phyloP scores from a whole-genome alignment of 139 green algal genomes.

The Chlamydomonas sphaeroides region DNA sequence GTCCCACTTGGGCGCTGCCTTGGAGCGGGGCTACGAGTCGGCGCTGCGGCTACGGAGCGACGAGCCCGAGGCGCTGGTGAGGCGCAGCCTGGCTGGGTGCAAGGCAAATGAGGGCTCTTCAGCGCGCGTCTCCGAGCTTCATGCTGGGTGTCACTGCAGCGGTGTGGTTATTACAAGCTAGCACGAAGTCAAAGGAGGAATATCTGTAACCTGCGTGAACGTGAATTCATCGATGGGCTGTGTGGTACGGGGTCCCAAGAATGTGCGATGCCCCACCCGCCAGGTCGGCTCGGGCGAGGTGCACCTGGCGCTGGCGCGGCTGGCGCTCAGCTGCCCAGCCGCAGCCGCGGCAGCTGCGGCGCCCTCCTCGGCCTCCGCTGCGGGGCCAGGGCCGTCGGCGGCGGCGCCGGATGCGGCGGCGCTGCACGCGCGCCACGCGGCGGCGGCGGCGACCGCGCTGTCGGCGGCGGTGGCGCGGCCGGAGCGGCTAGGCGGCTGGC shows the following conservation, averaged over 20 bases:
- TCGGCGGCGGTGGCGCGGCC: conserved; percentile 50
- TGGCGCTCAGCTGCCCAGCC: not conserved
- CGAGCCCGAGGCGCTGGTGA: conserved; percentile 69
- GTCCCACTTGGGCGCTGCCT: conserved; percentile 42
- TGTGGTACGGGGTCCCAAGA: no score
- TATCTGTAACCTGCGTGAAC: no score
- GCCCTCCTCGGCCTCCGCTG: not conserved
- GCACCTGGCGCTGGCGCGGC: conserved; percentile 39
- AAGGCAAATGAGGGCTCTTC: no score
- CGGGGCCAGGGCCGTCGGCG: not conserved
- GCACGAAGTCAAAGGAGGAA: no score
- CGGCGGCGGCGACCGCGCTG: conserved; percentile 48
- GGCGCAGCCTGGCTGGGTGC: no score
- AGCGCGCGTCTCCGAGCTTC: no score
- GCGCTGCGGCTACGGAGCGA: conserved; percentile 65
- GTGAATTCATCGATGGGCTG: no score
- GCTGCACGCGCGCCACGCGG: not conserved
- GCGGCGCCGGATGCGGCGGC: not conserved
- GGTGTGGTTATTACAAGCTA: no score
- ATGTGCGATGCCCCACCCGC: no score
- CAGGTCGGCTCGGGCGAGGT: conserved; percentile 55
- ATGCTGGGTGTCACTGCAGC: no score
- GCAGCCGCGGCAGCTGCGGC: not conserved
- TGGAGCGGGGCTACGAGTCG: conserved; percentile 69
- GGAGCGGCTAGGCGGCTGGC: conserved; percentile 49